A percentile compares a stretch with the other conserved stretches of the same genome.
Conservation (phyloP, 2,329 filamentous ascomycete genomes). For the Alternaria ventricosa region DNA sequence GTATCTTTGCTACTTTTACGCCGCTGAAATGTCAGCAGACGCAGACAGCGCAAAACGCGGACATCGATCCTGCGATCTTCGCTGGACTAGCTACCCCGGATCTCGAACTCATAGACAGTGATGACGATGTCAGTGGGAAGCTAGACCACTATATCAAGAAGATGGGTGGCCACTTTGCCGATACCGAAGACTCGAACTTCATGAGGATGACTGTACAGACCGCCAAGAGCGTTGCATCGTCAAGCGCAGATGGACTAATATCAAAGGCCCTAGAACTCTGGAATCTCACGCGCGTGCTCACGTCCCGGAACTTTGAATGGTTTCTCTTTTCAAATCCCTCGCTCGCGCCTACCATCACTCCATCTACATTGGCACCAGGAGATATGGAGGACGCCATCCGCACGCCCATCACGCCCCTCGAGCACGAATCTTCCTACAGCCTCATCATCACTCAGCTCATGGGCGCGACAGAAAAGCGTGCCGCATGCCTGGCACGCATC, state of each 20-base stretch:
- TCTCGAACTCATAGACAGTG: constrained; percentile 58
- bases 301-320: constrained; percentile 57
- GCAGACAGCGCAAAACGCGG: constrained; percentile 27
- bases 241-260: constrained; percentile 54
- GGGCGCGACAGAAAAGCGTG: constrained; percentile 62
- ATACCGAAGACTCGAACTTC: constrained; percentile 58
- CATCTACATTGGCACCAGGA: constrained; percentile 37
- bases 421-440: constrained; percentile 54
- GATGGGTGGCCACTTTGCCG: constrained; percentile 54
- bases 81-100: constrained; percentile 34
- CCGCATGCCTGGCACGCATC: constrained; percentile 58
- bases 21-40: constrained; percentile 47
- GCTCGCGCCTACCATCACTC: constrained; percentile 40
- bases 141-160: constrained; percentile 62
- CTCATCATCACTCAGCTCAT: constrained; percentile 62
- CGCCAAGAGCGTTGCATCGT: constrained; percentile 39
- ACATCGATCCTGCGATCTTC: constrained; percentile 49
- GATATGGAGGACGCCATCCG: constrained; percentile 40
- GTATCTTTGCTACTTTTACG: constrained; percentile 57
- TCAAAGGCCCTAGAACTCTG: constrained; percentile 62
- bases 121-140: constrained; percentile 60
- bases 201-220: constrained; percentile 58
- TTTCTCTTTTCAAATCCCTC: constrained; percentile 57
- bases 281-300: constrained; percentile 62
- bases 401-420: constrained; percentile 33